Evolutionary conservation across 176 grass and related monocot genomes (phyloP).

Genomic region (Raddia guianensis): DNA sequence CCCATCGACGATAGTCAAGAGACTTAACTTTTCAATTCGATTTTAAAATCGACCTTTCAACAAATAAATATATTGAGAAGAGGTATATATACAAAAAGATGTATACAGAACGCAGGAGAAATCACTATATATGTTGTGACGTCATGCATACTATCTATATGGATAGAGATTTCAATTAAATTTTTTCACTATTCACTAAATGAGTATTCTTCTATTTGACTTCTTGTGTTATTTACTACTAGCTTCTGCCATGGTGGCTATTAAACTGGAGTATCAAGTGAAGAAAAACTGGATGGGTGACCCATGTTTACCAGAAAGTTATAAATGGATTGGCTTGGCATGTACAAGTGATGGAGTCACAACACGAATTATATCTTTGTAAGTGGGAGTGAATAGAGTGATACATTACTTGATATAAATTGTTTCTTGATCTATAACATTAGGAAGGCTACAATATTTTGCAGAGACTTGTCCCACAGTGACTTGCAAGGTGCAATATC

Average conservation of each 20-base stretch:
- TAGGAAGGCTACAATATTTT: not conserved
- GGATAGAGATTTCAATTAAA: not conserved
- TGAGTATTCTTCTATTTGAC: not conserved
- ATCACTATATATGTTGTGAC: too few species aligned
- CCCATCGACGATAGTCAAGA: too few species aligned
- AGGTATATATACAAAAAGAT: too few species aligned
- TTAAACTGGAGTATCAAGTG: not conserved
- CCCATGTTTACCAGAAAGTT: not conserved
- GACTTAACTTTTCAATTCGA: too few species aligned
- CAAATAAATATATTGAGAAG: too few species aligned
- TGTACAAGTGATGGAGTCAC: not conserved
- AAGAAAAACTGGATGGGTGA: conserved; percentile 20
- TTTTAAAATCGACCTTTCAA: too few species aligned
- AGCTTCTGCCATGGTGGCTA: not conserved
- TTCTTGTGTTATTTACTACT: too few species aligned
- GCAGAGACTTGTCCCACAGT: not conserved
- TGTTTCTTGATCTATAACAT: not conserved
- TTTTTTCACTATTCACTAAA: not conserved
- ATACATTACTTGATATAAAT: too few species aligned
- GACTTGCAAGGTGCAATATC: conserved; percentile 21
- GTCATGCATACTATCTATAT: too few species aligned
- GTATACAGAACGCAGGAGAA: too few species aligned
- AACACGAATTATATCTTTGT: not conserved
- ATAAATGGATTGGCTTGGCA: not conserved
- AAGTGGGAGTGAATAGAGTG: not conserved